Base-by-base conservation (phyloP, 129 eudicot species). In the Gnaphalium uliginosum region DNA sequence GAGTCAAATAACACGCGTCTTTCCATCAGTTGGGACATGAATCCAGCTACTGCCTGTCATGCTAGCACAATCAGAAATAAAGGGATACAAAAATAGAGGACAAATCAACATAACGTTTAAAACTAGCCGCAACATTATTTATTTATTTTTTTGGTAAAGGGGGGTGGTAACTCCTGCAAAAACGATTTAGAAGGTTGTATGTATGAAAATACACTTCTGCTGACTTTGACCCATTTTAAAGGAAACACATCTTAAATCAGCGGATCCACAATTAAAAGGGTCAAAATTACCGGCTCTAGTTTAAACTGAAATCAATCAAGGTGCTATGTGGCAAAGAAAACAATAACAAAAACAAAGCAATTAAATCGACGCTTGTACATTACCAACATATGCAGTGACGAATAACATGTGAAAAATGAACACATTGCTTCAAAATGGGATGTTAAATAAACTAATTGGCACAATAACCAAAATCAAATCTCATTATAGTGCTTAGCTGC, bases 11-110 rank as follows among this genome's bases (percentile, higher is more conserved):
- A 46, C 50, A 77, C 76, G 29, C 85, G 82, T 68, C 78, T 78
- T 71, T 86, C 89, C 77, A 79, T 73, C 39, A 76, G 86, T 63
- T 86, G 78, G 10, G 96, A 88, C 98, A 93, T 88, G 75, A 93
- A 88, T 72, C 83, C 85, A 8, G 92, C 87, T 68, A 88, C 86
- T 26, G 86, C 92, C 98, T 93, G 86, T 73, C 75, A 73, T 48
- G 39, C 3, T 26, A 66, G 14, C 23, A n/a, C 25, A 73, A 59
- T 80, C 63, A 72, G 76, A 67, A 24, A 81, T 14, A 46, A 35
- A 50, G 22, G 22, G 53, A 37, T 73, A 72, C 61, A 51, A 72
- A 66, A 25, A 24, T 10, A 13, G 58, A 24, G 35, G 37, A 43
- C 18, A 22, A 59, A 73, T 24, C 61, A 50, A 69, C 61, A 56